A percentile compares a stretch with the other conserved stretches of the same genome.
Evolutionary conservation across 257 asterid genomes (phyloP).

Genomic region (Apocynum venetum): DNA sequence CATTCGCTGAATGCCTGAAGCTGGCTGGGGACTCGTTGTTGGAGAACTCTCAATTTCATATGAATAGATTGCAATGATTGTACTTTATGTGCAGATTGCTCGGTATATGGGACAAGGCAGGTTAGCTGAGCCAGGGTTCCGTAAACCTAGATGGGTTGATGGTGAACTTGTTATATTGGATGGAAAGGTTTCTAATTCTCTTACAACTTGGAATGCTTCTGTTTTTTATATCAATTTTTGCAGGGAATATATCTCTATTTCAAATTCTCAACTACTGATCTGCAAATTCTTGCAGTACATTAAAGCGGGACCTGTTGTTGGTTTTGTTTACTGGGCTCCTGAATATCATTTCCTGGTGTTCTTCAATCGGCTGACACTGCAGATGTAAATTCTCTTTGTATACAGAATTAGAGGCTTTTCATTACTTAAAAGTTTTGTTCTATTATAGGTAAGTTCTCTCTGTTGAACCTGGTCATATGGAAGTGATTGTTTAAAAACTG

Average conservation of each 20-base stretch:
- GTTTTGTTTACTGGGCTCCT: slow-evolving; percentile 92
- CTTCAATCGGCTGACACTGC: slow-evolving; percentile 81
- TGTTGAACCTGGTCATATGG: background rate
- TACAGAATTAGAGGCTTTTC: slow-evolving; percentile 23
- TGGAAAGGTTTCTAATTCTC: slow-evolving; percentile 65
- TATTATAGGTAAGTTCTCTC: slow-evolving; percentile 35
- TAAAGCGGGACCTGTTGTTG: slow-evolving; percentile 93
- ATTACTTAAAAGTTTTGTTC: slow-evolving; percentile 17
- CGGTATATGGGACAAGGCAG: slow-evolving; percentile 95
- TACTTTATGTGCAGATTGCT: slow-evolving; percentile 60
- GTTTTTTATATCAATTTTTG: slow-evolving; percentile 1
- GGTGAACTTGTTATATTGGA: slow-evolving; percentile 94
- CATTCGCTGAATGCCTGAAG: background rate
- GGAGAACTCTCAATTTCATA: background rate
- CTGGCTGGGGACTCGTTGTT: slow-evolving; percentile 7
- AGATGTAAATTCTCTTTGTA: slow-evolving; percentile 41
- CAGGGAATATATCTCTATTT: slow-evolving; percentile 5
- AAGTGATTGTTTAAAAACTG: background rate
- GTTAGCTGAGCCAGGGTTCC: slow-evolving; percentile 86
- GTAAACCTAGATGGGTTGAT: slow-evolving; percentile 89
- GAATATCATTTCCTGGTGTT: slow-evolving; percentile 80
- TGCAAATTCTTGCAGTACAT: slow-evolving; percentile 58
- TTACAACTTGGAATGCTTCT: background rate
- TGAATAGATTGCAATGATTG: background rate
- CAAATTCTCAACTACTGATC: slow-evolving; percentile 11